Conservation (phyloP, 306 rosid genomes). For the Lagenaria siceraria region DNA sequence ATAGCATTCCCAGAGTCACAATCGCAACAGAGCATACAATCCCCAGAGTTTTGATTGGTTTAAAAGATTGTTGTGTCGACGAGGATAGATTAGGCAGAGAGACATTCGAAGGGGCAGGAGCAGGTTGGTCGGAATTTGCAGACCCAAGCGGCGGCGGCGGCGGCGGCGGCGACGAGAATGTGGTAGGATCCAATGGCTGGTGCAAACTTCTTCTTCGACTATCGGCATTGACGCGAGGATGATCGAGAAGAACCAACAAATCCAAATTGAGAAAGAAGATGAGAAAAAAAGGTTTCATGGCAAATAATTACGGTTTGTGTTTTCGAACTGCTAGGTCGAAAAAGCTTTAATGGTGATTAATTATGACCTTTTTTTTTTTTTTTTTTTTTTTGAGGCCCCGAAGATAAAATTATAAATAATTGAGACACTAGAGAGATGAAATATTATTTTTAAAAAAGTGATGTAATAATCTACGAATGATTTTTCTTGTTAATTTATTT, state of each 20-base stretch:
- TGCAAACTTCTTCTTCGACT: slow-evolving; percentile 55
- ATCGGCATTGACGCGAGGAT: not conserved
- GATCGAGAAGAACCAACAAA: slow-evolving; percentile 11
- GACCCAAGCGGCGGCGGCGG: slow-evolving; percentile 27
- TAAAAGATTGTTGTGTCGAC: slow-evolving; percentile 47
- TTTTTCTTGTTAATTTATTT: not conserved
- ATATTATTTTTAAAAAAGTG: not conserved
- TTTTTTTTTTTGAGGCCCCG: not conserved
- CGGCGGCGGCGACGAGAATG: slow-evolving; percentile 32
- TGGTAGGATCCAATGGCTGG: slow-evolving; percentile 39
- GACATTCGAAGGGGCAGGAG: slow-evolving; percentile 24
- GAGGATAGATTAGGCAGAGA: slow-evolving; percentile 41
- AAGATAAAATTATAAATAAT: not conserved
- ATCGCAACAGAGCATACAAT: slow-evolving; percentile 81
- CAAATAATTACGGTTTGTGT: not conserved
- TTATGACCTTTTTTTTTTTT: not conserved
- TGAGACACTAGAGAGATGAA: not conserved
- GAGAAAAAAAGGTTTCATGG: slow-evolving; percentile 29
- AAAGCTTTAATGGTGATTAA: not conserved
- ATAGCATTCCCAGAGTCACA: slow-evolving; percentile 86
- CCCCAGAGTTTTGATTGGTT: slow-evolving; percentile 60
- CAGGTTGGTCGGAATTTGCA: slow-evolving; percentile 28
- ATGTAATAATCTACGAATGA: not conserved
- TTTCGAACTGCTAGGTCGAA: not conserved
- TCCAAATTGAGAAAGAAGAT: slow-evolving; percentile 21